phyloP scores from a whole-genome alignment of 2,329 filamentous ascomycete species.

The Colletotrichum sp. region DNA sequence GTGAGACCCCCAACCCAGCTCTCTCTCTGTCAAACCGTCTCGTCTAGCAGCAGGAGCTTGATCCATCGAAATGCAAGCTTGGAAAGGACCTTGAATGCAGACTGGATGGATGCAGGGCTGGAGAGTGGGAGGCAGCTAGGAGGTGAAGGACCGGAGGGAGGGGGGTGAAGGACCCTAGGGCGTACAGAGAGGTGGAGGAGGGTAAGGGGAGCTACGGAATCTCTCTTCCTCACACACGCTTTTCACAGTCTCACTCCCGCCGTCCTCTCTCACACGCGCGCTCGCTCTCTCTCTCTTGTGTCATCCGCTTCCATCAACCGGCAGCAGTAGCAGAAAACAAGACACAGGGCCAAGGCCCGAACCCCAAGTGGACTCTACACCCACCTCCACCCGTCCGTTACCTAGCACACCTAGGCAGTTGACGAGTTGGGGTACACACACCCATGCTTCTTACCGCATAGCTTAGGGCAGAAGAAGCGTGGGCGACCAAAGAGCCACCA shows the following conservation, averaged over 20 bases:
- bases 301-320: not conserved
- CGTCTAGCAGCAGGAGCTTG: not conserved
- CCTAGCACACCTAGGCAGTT: not conserved
- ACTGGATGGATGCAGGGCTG: slow-evolving; percentile 4
- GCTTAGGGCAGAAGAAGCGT: not conserved
- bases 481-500: not conserved
- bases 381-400: not conserved
- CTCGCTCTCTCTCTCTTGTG: not conserved
- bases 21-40: not conserved
- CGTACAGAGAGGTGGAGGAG: not conserved
- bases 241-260: not conserved
- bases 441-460: not conserved
- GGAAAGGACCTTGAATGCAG: not conserved
- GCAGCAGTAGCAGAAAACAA: not conserved
- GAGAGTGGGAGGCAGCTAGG: not conserved
- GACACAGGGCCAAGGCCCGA: not conserved
- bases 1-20: not conserved
- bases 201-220: not conserved
- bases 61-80: not conserved
- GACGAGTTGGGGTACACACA: not conserved
- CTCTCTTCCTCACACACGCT: not conserved
- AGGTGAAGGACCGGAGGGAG: not conserved
- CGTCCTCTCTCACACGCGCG: not conserved
- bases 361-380: not conserved
- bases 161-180: not conserved